Evolutionary conservation across 345 rosid species (phyloP).

Genomic region (Iberis pinnata): DNA sequence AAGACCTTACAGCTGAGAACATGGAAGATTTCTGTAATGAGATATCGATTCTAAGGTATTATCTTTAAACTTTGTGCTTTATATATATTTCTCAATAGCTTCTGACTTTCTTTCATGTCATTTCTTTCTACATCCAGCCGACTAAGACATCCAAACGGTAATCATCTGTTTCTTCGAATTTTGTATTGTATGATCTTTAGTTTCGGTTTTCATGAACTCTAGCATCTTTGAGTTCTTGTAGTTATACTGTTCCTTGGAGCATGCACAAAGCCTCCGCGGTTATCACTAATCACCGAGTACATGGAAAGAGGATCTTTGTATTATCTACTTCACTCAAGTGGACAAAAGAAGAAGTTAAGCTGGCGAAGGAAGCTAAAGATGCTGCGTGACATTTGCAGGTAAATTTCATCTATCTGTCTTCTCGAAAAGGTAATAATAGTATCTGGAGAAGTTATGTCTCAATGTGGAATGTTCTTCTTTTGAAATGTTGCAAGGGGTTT

Average conservation of each 20-base stretch:
- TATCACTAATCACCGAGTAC: conserved; percentile 94
- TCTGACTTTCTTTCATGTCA: conserved; percentile 31
- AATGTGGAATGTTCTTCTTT: background rate
- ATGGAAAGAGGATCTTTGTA: conserved; percentile 97
- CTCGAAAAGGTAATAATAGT: background rate
- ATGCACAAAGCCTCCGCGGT: conserved; percentile 82
- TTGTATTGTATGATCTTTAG: conserved; percentile 13
- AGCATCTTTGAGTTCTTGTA: conserved; percentile 39
- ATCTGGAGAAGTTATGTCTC: background rate
- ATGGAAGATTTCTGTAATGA: conserved; percentile 99
- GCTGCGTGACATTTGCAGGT: conserved; percentile 98
- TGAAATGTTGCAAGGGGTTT: conserved; percentile 54
- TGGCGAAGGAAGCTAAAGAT: conserved; percentile 85
- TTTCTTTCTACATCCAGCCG: conserved; percentile 51
- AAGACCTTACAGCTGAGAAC: conserved; percentile 91
- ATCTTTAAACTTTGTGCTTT: conserved; percentile 16
- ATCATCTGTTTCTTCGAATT: conserved; percentile 12
- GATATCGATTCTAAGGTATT: conserved; percentile 88
- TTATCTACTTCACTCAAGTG: conserved; percentile 74
- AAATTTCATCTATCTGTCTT: conserved; percentile 11
- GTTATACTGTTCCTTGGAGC: conserved; percentile 98
- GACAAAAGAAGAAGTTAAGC: conserved; percentile 80
- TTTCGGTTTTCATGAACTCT: conserved; percentile 11
- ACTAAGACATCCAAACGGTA: conserved; percentile 98
- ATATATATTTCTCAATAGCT: no score